Evolutionary conservation across 805 yeast genomes (phyloP).

Genomic region (Saccharomycopsis fermentans): DNA sequence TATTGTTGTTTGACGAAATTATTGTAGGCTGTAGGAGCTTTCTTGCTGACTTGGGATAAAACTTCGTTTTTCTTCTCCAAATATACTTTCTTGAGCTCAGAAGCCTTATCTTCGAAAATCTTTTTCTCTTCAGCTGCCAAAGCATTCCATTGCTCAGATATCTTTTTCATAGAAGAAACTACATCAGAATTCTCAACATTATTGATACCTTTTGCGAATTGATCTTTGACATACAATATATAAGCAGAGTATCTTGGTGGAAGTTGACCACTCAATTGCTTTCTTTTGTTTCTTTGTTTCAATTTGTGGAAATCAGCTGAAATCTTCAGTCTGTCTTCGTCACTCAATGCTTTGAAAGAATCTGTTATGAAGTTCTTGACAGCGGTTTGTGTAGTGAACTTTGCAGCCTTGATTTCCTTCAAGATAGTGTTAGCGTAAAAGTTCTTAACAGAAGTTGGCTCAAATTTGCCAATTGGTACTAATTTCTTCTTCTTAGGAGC

Average conservation of each 20-base stretch:
- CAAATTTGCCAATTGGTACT: conserved; percentile 1
- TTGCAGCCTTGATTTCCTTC: conserved; percentile 6
- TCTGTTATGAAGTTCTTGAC: conserved; percentile 1
- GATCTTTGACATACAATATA: conserved; percentile 9
- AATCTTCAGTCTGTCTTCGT: conserved; percentile 1
- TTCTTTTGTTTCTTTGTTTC: conserved; percentile 1
- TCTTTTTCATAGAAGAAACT: neutral
- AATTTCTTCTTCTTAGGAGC: conserved; percentile 3
- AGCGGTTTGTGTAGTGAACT: conserved; percentile 8
- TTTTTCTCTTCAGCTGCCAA: conserved; percentile 8
- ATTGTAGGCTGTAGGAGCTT: neutral
- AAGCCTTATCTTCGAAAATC: conserved; percentile 2
- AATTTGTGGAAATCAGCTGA: neutral
- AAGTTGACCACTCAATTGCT: conserved; percentile 4
- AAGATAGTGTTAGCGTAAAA: conserved; percentile 10
- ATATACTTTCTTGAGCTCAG: conserved; percentile 3
- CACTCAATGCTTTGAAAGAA: neutral
- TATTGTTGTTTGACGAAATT: conserved; percentile 2
- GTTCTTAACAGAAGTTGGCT: neutral
- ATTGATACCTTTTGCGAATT: neutral
- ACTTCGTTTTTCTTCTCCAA: conserved; percentile 8
- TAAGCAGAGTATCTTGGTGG: conserved; percentile 9
- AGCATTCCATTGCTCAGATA: conserved; percentile 10
- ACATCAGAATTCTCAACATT: neutral
- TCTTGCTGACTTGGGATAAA: neutral